Conservation (phyloP, 108 stramenopile genomes). For the Heterococcus sp. region DNA sequence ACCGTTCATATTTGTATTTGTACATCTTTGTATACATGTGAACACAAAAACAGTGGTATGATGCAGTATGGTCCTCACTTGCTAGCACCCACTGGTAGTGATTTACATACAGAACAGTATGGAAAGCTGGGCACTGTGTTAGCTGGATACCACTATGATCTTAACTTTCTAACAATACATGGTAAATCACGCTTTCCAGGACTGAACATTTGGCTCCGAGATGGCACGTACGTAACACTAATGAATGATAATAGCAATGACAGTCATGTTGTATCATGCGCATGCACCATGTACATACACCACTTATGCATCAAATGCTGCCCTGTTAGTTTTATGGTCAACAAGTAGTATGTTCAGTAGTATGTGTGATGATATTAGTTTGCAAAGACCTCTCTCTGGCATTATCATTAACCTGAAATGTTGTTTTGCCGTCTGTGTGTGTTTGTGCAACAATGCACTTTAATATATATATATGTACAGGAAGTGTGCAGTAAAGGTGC, state of each 20-base stretch:
- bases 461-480: too few relatives aligned
- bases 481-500: constrained; percentile 46
- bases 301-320: too few relatives aligned
- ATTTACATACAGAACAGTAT: background rate
- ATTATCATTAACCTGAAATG: too few relatives aligned
- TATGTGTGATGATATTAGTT: too few relatives aligned
- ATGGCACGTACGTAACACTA: constrained; percentile 21
- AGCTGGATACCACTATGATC: constrained; percentile 62
- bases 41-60: constrained; percentile 31
- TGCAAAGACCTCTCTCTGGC: too few relatives aligned
- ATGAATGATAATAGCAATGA: too few relatives aligned
- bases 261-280: too few relatives aligned
- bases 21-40: background rate
- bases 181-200: constrained; percentile 59
- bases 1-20: background rate
- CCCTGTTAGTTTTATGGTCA: too few relatives aligned
- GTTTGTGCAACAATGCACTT: too few relatives aligned
- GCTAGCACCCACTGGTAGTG: constrained; percentile 48
- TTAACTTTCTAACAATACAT: constrained; percentile 62
- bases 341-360: too few relatives aligned
- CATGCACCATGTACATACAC: too few relatives aligned
- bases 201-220: constrained; percentile 57
- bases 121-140: constrained; percentile 42
- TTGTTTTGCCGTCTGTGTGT: too few relatives aligned
- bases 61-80: constrained; percentile 61